A percentile compares a stretch with the other conserved stretches of the same genome.
These are phyloP conservation scores for Coemansia sp. DNA, from an alignment of 192 early-diverging fungal genomes.

Conservation along the genomic window DNA sequence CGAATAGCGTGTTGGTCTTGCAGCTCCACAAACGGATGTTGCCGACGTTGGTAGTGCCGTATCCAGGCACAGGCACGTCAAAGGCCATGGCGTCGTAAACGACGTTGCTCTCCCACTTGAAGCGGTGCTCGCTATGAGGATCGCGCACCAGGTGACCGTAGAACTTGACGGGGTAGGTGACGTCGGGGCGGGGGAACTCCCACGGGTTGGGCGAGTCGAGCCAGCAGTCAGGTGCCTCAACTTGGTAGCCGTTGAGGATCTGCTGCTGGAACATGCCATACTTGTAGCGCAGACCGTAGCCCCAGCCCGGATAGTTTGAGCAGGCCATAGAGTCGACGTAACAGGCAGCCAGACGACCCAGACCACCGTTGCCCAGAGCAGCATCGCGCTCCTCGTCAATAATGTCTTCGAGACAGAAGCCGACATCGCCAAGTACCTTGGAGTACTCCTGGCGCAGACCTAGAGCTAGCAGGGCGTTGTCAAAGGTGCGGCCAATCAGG, in stretches of 20 bases:
- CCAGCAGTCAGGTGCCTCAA: constrained; percentile 96
- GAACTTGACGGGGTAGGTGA: constrained; percentile 87
- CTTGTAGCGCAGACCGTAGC: constrained; percentile 96
- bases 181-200: constrained; percentile 93
- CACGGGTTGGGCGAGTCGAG: constrained; percentile 96
- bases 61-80: constrained; percentile 97
- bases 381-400: constrained; percentile 95
- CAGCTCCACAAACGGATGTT: constrained; percentile 97
- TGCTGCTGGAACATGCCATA: constrained; percentile 99
- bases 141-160: constrained; percentile 85
- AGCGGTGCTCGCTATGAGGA: constrained; percentile 64
- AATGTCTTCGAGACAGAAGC: constrained; percentile 91
- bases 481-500: constrained; percentile 93
- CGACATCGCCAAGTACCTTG: constrained; percentile 68
- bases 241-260: constrained; percentile 94
- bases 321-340: constrained; percentile 97
- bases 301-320: constrained; percentile 92
- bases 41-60: constrained; percentile 90
- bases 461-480: constrained; percentile 93
- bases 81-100: constrained; percentile 92
- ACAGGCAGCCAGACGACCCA: constrained; percentile 96
- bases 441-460: constrained; percentile 78
- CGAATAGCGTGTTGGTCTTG: constrained; percentile 88
- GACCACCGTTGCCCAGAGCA: constrained; percentile 96
- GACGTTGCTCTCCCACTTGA: constrained; percentile 84